Percentiles rank a stretch among this genome's conserved stretches.
These are phyloP conservation scores for Talaromyces liani DNA, from an alignment of 495 filamentous ascomycete species.

Conservation along the genomic window DNA sequence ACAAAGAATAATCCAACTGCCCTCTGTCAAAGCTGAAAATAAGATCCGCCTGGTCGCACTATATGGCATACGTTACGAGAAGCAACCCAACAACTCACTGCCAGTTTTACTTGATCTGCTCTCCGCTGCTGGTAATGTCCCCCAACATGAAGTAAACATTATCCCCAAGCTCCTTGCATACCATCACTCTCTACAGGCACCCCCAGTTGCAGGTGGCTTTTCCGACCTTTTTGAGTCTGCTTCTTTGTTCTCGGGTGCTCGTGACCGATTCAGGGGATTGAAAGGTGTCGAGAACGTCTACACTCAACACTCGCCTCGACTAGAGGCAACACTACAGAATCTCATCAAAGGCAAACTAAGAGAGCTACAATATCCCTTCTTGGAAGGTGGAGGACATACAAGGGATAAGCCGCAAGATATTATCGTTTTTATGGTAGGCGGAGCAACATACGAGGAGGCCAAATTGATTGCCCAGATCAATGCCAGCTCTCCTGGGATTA, in stretches of 20 bases:
- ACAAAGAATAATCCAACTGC: slow-evolving; percentile 73
- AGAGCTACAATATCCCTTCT: slow-evolving; percentile 82
- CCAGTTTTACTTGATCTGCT: slow-evolving; percentile 81
- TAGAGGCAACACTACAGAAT: slow-evolving; percentile 83
- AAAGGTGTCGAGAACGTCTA: slow-evolving; percentile 99
- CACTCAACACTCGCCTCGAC: slow-evolving; percentile 86
- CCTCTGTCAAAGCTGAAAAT: slow-evolving; percentile 63
- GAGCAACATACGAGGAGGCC: slow-evolving; percentile 91
- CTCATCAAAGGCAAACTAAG: slow-evolving; percentile 83
- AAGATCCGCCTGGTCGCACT: slow-evolving; percentile 85
- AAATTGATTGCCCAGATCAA: slow-evolving; percentile 91
- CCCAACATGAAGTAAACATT: slow-evolving; percentile 62
- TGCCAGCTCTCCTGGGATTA: slow-evolving; percentile 77
- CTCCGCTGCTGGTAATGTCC: slow-evolving; percentile 63
- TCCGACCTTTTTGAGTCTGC: slow-evolving; percentile 87
- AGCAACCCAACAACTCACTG: slow-evolving; percentile 70
- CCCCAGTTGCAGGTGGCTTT: slow-evolving; percentile 63
- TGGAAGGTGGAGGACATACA: slow-evolving; percentile 77
- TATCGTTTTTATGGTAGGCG: slow-evolving; percentile 87
- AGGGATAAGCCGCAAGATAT: slow-evolving; percentile 95
- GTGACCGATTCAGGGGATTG: slow-evolving; percentile 85
- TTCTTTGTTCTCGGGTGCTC: slow-evolving; percentile 83
- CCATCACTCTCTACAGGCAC: slow-evolving; percentile 72
- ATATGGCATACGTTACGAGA: slow-evolving; percentile 87
- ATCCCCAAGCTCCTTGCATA: slow-evolving; percentile 75